Conservation (phyloP, 2,329 filamentous ascomycete genomes). For the Venturia nashicola region DNA sequence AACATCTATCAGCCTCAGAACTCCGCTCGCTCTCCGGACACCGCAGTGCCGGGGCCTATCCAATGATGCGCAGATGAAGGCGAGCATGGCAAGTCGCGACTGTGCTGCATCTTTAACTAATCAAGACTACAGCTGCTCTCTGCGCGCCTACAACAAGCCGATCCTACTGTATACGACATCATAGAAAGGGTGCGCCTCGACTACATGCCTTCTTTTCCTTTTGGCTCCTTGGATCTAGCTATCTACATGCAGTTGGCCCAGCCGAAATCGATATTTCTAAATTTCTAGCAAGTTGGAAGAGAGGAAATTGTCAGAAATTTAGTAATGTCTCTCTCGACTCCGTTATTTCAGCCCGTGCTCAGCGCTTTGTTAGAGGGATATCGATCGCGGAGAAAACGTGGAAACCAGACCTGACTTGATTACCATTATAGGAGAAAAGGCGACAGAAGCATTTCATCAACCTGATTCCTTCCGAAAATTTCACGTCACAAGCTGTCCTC, state of each 20-base stretch:
- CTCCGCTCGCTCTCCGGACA: conserved; percentile 24
- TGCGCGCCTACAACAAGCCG: conserved; percentile 67
- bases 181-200: conserved; percentile 61
- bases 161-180: conserved; percentile 78
- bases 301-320: too few species aligned
- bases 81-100: background rate
- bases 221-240: too few species aligned
- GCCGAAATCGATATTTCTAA: too few species aligned
- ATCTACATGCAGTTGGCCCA: too few species aligned
- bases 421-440: conserved; percentile 64
- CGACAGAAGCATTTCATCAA: conserved; percentile 98
- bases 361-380: too few species aligned
- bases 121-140: conserved; percentile 54
- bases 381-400: background rate
- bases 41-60: conserved; percentile 23
- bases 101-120: background rate
- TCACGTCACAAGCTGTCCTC: conserved; percentile 95
- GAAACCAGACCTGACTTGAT: background rate
- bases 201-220: too few species aligned
- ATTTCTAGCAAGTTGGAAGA: too few species aligned
- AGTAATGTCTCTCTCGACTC: too few species aligned
- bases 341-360: background rate
- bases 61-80: conserved; percentile 34
- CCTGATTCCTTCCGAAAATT: conserved; percentile 97
- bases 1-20: conserved; percentile 15